Evolutionary conservation across 257 asterid species (phyloP), one percentile per base, ranked within the genome.

Genomic region (Avicennia marina): DNA sequence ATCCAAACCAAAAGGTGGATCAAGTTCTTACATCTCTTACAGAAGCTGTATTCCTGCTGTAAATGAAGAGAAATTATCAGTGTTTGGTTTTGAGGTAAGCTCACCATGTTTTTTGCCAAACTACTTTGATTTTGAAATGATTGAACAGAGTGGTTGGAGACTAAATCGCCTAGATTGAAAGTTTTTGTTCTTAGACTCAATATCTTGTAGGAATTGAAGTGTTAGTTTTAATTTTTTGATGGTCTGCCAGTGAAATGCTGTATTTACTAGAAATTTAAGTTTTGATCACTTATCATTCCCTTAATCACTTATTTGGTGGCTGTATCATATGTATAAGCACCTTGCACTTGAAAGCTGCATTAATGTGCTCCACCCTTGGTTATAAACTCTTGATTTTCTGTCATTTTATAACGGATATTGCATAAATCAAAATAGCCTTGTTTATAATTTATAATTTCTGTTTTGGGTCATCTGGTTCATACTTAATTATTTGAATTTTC

Each of bases 21-120:
- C 72, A 16, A 75, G 67, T 38, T 62, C 74, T 19, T 88, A 88
- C 49, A 66, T 68, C 72, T 85, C 90, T 42, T 91, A 88, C 49
- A 84, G 98, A 74, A 91, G 98, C 79, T 91, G 98, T 72, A 79
- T 88, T 67, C 93, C 96, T 68, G 89, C 95, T 19, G 86, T 75
- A 21, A 78, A 69, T 60, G 98, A 85, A 76, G 98, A 91, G 61
- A 88, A 72, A 71, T 42, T 88, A 68, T 91, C 98, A 4, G 90
- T 91, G 18, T 70, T 88, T 26, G 95, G 94, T 58, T 91, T 91
- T 65, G 96, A 91, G 95, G 98, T 87, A 72, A 62, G 69, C 71
- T 58, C 16, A 48, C 26, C 25, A 50, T 44, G 15, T 46, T 38
- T 41, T 64, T 53, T n/a, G n/a, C n/a, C n/a, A n/a, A n/a, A n/a